Evolutionary conservation across 495 filamentous ascomycete species (phyloP), one percentile per base, ranked within the genome.

Genomic region (Pyrenopolyporus hunteri): DNA sequence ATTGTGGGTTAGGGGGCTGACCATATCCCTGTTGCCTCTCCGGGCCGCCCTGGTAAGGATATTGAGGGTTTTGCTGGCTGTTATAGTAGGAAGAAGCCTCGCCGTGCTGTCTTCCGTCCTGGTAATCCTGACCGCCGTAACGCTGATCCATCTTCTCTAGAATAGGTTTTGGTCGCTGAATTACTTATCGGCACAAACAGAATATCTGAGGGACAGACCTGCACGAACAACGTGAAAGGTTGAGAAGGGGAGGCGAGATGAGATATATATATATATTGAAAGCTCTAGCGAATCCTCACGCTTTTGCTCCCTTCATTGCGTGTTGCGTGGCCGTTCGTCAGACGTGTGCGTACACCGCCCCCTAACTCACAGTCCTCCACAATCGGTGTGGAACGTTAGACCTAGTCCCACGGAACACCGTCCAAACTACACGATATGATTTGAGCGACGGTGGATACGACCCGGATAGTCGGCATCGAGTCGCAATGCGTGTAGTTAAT

Each of bases 111-210:
- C 32, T 29, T 17, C 19, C 32, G 16, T 36, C 42, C 13, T 47
- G 40, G 26, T 53, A 60, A n/a, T 17, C 48, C 10, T 46, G 57
- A 13, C 22, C 48, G 28, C 37, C 59, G 50, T 56, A 50, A 23
- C 46, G 46, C 13, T 37, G 46, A 40, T 63, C 59, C 59, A 63
- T 63, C 3, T 45, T 57, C n/a, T n/a, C n/a, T n/a, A n/a, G n/a
- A n/a, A n/a, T n/a, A n/a, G n/a, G 37, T 22, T 23, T 23, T 2
- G 23, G 37, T 42, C 16, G 17, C 20, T 42, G 4, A 22, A 25
- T 32, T 45, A 20, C 3, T 16, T 28, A 25, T 35, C 14, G 13
- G 10, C 11, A 20, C 25, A 33, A 25, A 23, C 14, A 31, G 7
- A 29, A 8, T 20, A 6, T 13, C 6, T 36, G 10, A 5, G 13